Evolutionary conservation across 257 asterid species (phyloP).

Genomic region (Nicotiana benthamiana): DNA sequence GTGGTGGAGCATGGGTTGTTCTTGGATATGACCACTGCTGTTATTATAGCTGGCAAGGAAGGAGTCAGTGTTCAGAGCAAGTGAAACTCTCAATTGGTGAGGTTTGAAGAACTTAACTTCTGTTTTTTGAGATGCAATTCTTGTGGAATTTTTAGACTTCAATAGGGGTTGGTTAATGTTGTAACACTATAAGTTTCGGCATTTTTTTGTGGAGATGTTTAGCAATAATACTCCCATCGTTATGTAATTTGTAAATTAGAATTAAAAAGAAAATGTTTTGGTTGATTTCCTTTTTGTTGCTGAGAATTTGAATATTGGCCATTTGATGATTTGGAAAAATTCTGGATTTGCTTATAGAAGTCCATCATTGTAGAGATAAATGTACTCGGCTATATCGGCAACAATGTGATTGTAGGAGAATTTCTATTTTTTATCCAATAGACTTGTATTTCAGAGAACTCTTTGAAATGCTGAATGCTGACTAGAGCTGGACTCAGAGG

Average conservation of each 20-base stretch:
- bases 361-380: background rate
- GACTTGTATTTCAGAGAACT: background rate
- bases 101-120: background rate
- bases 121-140: background rate
- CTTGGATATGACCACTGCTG: constrained; percentile 55
- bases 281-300: background rate
- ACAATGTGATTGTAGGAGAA: background rate
- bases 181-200: background rate
- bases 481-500: background rate
- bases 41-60: constrained; percentile 65
- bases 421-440: background rate
- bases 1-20: constrained; percentile 75
- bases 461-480: background rate
- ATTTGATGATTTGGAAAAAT: background rate
- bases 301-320: background rate
- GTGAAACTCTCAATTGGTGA: constrained; percentile 21
- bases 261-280: background rate
- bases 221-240: background rate
- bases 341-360: background rate
- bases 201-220: background rate
- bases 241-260: constrained; percentile 3
- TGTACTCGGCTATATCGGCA: background rate
- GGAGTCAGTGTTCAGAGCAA: constrained; percentile 59
- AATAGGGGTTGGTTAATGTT: background rate
- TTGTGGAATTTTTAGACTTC: background rate